Base-by-base conservation (phyloP, 2,329 filamentous ascomycete species). In the Talaromyces sp. region DNA sequence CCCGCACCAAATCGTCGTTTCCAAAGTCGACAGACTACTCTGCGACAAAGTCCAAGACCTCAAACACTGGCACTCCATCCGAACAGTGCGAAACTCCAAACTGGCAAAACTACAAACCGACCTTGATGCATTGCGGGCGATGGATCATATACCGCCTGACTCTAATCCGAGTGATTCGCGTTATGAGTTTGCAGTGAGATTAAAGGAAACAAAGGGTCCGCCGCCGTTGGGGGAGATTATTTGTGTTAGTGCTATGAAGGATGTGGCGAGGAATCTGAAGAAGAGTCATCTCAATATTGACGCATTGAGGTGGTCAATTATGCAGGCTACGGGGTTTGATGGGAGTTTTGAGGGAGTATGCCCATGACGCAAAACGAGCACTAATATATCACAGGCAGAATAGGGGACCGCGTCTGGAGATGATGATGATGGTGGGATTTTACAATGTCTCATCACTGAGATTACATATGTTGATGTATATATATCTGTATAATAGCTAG, bases 1-100 rank as follows among this genome's bases (percentile, higher is more conserved):
- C 17, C 80, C 85, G 0, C 86, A 88, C 72, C 88, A 91, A 73
- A 78, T 91, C 17, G 79, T 92, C 17, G 72, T 91, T n/a, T 85
- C 84, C 7, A 91, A 91, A 73, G 82, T 85, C 7, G 89, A 92
- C 72, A 84, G 84, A 66, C 67, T 88, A 15, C 70, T 88, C 49
- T 66, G 72, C 45, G 69, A 76, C 68, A 77, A 67, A 47, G 73
- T 66, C 64, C 71, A 62, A 67, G 72, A 70, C 49, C 76, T 70
- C 45, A 78, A 69, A 60, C 27, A 41, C 2, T 60, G 54, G 17
- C 72, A 69, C 64, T 6, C 37, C 13, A 17, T 22, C 25, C 70
- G 71, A 5, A 52, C 70, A 25, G 66, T 68, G 11, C 71, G 67
- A 25, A 60, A 43, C 37, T n/a, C 19, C 27, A 59, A 56, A 25